Evolutionary conservation across 441 rosid species (phyloP), one percentile per base, ranked within the genome.

Genomic region (Melastoma candidum): DNA sequence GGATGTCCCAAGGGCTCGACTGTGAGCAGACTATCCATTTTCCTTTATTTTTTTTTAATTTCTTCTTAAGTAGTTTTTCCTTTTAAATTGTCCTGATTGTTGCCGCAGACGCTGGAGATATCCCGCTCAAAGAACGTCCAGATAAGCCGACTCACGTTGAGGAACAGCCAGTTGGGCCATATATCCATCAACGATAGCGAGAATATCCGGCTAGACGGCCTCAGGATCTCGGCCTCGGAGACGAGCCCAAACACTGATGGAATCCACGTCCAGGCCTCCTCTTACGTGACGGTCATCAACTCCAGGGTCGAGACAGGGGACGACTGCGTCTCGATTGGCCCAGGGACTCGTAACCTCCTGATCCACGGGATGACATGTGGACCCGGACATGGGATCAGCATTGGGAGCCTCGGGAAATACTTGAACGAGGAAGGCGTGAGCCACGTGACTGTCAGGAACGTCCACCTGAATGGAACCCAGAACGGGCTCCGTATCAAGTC

Each of bases 331-430:
- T 57, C 61, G 11, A 47, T 57, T 41, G 50, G 53, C 12, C 45
- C 50, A 12, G 61, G 53, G 14, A 13, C 61, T 12, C 36, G 53
- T 10, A 48, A 47, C 44, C 27, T 57, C 12, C 48, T 51, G 52
- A 39, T 57, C 22, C 53, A 57, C 46, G 41, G 47, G 7, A 46
- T 57, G 25, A 0, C n/a, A 6, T 57, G 61, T 12, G 61, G 61
- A 2, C 61, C 61, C 1, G 61, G 61, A 12, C 61, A 57, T 26
- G 61, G 61, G 12, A 57, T 57, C 45, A 57, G 61, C 53, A 57
- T 57, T 10, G 61, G 61, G n/a, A 57, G 61, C 46, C 61, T 47
- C 27, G 61, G 61, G 13, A 47, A 57, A 26, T 14, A 32, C 3
- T 11, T 22, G 26, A 46, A 57, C 1, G 61, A 57, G 46, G 53